Conservation (phyloP, 805 yeast species). For the Grigorovia humatica region DNA sequence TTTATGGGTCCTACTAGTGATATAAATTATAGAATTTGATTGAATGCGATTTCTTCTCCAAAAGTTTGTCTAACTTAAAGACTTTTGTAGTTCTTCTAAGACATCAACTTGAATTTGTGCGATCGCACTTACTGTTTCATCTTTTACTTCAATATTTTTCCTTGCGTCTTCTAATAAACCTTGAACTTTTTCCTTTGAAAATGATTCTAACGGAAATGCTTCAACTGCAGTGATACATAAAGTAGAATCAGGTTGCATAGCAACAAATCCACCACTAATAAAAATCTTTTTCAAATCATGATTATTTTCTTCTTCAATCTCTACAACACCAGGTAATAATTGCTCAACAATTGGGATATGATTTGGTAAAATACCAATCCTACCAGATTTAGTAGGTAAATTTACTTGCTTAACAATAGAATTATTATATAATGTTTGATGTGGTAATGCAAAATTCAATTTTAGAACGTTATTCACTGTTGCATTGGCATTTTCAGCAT, state of each 20-base stretch:
- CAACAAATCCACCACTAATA: slow-evolving; percentile 92
- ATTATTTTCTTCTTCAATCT: slow-evolving; percentile 68
- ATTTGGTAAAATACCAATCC: slow-evolving; percentile 91
- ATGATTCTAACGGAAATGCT: slow-evolving; percentile 85
- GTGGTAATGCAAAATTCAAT: slow-evolving; percentile 86
- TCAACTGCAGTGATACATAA: slow-evolving; percentile 88
- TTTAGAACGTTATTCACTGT: slow-evolving; percentile 60
- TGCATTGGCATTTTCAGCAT: slow-evolving; percentile 56
- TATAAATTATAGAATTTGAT: too few relatives aligned
- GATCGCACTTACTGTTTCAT: slow-evolving; percentile 83
- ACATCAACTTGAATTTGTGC: slow-evolving; percentile 95
- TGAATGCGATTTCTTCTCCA: neutral
- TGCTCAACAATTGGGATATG: slow-evolving; percentile 98
- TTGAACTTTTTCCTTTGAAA: slow-evolving; percentile 72
- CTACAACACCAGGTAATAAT: slow-evolving; percentile 90
- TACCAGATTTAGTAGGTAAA: slow-evolving; percentile 92
- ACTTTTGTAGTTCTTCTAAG: slow-evolving; percentile 76
- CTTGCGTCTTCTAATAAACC: slow-evolving; percentile 84
- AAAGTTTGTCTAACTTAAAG: slow-evolving; percentile 17
- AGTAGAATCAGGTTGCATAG: slow-evolving; percentile 89
- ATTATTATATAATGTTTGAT: slow-evolving; percentile 52
- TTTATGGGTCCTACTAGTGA: neutral
- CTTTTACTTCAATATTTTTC: slow-evolving; percentile 76
- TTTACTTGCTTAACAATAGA: slow-evolving; percentile 61
- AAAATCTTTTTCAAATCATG: slow-evolving; percentile 68